Conservation (phyloP, 2,329 filamentous ascomycete genomes). For the Fusarium newnesense region DNA sequence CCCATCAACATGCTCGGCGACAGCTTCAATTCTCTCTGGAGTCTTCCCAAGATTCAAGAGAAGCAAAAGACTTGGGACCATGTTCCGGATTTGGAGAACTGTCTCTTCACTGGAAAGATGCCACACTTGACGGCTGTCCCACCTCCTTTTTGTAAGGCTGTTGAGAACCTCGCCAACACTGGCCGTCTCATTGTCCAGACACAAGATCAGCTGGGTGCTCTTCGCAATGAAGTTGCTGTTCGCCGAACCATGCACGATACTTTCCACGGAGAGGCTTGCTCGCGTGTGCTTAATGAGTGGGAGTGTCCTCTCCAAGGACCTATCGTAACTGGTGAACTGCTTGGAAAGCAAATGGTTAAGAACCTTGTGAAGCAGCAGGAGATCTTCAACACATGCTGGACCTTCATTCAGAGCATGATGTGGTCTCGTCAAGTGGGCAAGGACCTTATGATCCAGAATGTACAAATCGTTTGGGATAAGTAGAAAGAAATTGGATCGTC, state of each 20-base stretch:
- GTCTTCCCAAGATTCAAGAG: not conserved
- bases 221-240: not conserved
- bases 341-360: not conserved
- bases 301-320: constrained; percentile 11
- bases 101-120: constrained; percentile 6
- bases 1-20: not conserved
- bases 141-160: not conserved
- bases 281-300: constrained; percentile 29
- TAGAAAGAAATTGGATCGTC: not conserved
- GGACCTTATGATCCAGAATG: not conserved
- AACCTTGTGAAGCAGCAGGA: constrained; percentile 3
- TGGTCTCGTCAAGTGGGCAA: not conserved
- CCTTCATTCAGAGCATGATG: constrained; percentile 4
- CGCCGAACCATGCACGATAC: not conserved
- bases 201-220: not conserved
- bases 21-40: not conserved
- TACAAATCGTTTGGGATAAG: not conserved
- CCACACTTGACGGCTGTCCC: not conserved
- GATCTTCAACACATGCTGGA: constrained; percentile 11
- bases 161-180: constrained; percentile 4
- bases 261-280: constrained; percentile 20
- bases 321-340: constrained; percentile 3
- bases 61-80: not conserved
- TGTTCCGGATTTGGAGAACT: not conserved
- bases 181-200: constrained; percentile 12